These are phyloP conservation scores for Primulina tabacum DNA, from an alignment of 257 asterid species.

Conservation along the genomic window DNA sequence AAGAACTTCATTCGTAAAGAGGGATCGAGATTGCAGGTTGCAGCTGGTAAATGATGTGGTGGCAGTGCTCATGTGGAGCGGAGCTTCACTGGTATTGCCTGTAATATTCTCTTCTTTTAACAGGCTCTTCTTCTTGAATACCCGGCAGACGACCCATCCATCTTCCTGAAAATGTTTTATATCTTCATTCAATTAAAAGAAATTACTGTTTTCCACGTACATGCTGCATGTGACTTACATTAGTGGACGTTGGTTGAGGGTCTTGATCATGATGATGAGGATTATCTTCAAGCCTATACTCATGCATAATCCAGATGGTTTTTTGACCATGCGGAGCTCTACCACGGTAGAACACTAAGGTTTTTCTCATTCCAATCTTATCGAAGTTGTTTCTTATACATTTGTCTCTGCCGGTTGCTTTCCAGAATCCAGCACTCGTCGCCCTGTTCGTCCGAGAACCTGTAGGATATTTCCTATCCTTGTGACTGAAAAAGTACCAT, in stretches of 20 bases:
- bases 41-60: slow-evolving; percentile 16
- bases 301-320: slow-evolving; percentile 96
- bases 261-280: slow-evolving; percentile 27
- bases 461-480: slow-evolving; percentile 87
- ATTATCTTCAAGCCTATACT: slow-evolving; percentile 66
- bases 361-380: slow-evolving; percentile 90
- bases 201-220: too few species aligned
- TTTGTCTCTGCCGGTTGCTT: slow-evolving; percentile 89
- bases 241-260: slow-evolving; percentile 34
- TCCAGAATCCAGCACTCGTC: slow-evolving; percentile 89
- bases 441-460: slow-evolving; percentile 89
- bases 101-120: slow-evolving; percentile 48
- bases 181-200: background rate
- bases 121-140: slow-evolving; percentile 83
- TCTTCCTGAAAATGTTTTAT: slow-evolving; percentile 48
- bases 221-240: slow-evolving; percentile 24
- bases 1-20: slow-evolving; percentile 22
- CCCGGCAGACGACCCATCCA: slow-evolving; percentile 94
- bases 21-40: slow-evolving; percentile 24
- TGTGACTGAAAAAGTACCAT: slow-evolving; percentile 96
- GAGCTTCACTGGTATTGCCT: slow-evolving; percentile 8
- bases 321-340: slow-evolving; percentile 94
- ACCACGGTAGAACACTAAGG: slow-evolving; percentile 85
- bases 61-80: slow-evolving; percentile 24
- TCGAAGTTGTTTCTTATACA: slow-evolving; percentile 66